phyloP scores from a whole-genome alignment of 768 basidiomycete genomes.

The Mycena belliarum region DNA sequence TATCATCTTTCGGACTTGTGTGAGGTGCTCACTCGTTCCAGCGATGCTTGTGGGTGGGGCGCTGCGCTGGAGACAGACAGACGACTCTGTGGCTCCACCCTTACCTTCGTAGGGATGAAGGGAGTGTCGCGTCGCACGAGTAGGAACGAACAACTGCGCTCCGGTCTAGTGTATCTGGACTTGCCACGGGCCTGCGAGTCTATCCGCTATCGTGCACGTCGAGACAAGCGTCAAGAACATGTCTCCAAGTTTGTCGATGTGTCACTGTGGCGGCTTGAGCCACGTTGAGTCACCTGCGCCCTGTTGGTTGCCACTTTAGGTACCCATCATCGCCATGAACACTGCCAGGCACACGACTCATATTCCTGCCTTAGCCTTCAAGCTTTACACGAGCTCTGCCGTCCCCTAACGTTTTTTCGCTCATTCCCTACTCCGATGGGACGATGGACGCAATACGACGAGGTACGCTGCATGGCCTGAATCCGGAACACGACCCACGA shows the following conservation, averaged over 20 bases:
- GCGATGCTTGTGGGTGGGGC: conserved; percentile 19
- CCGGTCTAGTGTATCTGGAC: too few relatives aligned
- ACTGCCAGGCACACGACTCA: conserved; percentile 6
- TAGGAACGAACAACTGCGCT: too few relatives aligned
- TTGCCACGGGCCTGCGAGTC: too few relatives aligned
- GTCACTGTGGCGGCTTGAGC: not conserved
- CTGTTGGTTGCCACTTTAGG: not conserved
- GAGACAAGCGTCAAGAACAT: too few relatives aligned
- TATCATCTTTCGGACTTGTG: not conserved
- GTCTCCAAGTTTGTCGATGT: not conserved
- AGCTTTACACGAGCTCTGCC: conserved; percentile 1
- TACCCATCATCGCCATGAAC: not conserved
- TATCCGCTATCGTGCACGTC: too few relatives aligned
- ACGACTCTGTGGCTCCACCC: too few relatives aligned
- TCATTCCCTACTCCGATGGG: conserved; percentile 8
- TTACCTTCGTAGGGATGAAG: too few relatives aligned
- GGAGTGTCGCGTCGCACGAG: too few relatives aligned
- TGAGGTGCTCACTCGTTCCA: not conserved
- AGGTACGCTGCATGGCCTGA: not conserved
- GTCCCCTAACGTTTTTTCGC: not conserved
- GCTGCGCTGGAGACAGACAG: conserved; percentile 19
- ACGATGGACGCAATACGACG: conserved; percentile 23
- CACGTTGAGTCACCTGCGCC: not conserved
- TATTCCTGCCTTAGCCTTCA: conserved; percentile 1
- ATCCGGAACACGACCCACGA: not conserved